Base-by-base conservation (phyloP, 768 basidiomycete genomes). In the Gloeostereum incarnatum region DNA sequence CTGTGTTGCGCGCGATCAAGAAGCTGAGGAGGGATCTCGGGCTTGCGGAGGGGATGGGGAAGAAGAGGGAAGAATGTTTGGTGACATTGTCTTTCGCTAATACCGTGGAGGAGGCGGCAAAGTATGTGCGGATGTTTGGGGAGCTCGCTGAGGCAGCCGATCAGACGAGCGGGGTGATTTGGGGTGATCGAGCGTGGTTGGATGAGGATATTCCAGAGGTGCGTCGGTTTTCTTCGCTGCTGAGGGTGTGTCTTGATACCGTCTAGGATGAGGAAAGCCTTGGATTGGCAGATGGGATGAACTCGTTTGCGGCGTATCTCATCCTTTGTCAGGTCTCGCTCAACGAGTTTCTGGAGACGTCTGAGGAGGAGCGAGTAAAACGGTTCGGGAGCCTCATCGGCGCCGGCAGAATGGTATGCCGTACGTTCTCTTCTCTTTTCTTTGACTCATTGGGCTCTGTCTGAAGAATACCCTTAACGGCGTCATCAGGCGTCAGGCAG, bases 1-100 rank as follows among this genome's bases (percentile, higher is more conserved):
- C 81, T 0, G 68, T 82, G 26, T 47, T 83, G 40, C 86, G 81
- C 45, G 76, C 81, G 0, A 59, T 88, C 48, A 78, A 73, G 55
- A 81, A 72, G 51, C 68, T 90, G 21, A 60, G 74, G 40, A 62
- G 86, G 38, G 73, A 76, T 44, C 36, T 88, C 17, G 66, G 56
- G 17, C 74, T 90, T 11, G 64, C 72, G 1, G 79, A 80, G 43
- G 82, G 69, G 1, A 78, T 65, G 45, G 65, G 65, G 31, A 65
- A 63, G 31, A 79, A 78, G 52, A 48, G 67, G 11, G 36, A 50
- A 11, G 56, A 43, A 0, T 70, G 73, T 14, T 44, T 38, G 4
- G 55, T 87, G 6, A 54, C 61, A 31, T 72, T 69, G 50, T 79
- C 75, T 1, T 88, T 87, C 52, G 80, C 84, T 9, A 64, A 71